Conservation (phyloP, 2,329 filamentous ascomycete species). For the Coniochaeta hoffmannii region DNA sequence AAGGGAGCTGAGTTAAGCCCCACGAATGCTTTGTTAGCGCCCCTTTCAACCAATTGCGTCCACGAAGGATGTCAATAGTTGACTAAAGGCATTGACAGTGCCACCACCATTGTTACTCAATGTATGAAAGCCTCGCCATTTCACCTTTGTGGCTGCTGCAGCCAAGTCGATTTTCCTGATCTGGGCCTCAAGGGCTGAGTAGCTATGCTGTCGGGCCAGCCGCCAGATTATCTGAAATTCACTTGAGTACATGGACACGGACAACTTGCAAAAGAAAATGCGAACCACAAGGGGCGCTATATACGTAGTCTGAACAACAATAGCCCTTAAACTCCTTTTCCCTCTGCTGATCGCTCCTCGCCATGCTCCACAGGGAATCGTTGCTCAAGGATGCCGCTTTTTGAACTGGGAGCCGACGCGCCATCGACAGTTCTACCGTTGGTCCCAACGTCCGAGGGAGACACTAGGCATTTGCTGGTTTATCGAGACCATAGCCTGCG, state of each 20-base stretch:
- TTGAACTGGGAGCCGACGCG: background rate
- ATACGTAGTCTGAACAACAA: too few relatives aligned
- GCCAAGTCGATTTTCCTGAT: too few relatives aligned
- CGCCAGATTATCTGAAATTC: background rate
- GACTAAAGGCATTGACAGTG: background rate
- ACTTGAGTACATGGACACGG: too few relatives aligned
- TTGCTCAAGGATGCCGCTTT: background rate
- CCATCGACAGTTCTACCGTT: background rate
- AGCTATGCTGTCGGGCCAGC: background rate
- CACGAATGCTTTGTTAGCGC: background rate
- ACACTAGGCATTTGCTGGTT: background rate
- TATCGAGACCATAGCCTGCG: background rate
- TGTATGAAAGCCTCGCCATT: background rate
- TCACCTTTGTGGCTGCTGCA: background rate
- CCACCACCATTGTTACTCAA: background rate
- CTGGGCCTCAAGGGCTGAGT: background rate
- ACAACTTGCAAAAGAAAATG: too few relatives aligned
- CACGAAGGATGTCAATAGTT: background rate
- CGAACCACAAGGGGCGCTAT: too few relatives aligned
- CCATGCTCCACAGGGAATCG: background rate
- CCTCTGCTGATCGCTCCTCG: background rate
- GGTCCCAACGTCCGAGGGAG: background rate
- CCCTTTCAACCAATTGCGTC: background rate
- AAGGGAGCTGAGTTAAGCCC: background rate
- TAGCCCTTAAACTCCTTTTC: background rate